Percentiles rank a stretch among this genome's conserved stretches.
Evolutionary conservation across 441 rosid genomes (phyloP).

Genomic region (Corymbia calophylla): DNA sequence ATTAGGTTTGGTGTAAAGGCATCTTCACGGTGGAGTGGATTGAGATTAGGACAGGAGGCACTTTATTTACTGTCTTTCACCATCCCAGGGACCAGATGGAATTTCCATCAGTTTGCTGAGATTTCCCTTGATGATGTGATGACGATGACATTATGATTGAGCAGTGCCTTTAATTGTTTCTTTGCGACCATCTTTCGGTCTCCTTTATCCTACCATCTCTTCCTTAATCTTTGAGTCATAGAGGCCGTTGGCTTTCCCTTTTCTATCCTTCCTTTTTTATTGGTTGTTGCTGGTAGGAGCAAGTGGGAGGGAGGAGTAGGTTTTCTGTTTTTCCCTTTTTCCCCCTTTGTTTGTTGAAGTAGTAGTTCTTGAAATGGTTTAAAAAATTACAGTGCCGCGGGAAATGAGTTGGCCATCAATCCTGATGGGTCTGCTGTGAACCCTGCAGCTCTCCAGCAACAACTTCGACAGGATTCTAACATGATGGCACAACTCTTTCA

Average conservation of each 20-base stretch:
- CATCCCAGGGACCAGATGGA: not conserved
- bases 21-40: not conserved
- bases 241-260: not conserved
- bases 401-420: slow-evolving; percentile 48
- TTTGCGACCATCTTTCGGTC: not conserved
- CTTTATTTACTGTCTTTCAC: not conserved
- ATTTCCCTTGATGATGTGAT: not conserved
- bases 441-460: slow-evolving; percentile 86
- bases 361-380: not conserved
- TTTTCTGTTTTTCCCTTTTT: not conserved
- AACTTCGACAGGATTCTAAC: slow-evolving; percentile 63
- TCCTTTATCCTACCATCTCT: not conserved
- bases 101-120: not conserved
- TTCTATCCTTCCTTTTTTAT: not conserved
- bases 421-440: slow-evolving; percentile 90
- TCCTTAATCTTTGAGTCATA: not conserved
- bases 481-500: slow-evolving; percentile 73
- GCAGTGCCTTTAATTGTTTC: not conserved
- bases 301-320: not conserved
- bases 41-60: not conserved
- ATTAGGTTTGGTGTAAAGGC: not conserved
- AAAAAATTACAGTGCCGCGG: slow-evolving; percentile 39
- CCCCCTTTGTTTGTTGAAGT: not conserved
- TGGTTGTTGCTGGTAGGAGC: not conserved
- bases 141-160: not conserved